These are phyloP conservation scores for Aphanomyces stellatus DNA, from an alignment of 352 stramenopile genomes.

Conservation along the genomic window DNA sequence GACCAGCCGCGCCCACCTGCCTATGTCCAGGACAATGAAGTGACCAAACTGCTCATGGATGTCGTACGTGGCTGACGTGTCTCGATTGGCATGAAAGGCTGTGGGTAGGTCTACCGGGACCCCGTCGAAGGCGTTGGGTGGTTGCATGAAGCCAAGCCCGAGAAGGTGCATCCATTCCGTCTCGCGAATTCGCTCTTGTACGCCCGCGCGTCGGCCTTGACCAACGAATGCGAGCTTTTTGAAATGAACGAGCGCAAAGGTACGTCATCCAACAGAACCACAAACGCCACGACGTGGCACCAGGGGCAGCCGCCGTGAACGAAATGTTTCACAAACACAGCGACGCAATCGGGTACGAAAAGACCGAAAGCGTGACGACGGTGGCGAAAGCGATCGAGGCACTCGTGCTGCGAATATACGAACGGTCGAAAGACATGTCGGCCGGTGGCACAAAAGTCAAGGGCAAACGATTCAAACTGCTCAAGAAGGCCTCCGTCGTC, in stretches of 20 bases:
- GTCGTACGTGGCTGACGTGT: slow-evolving; percentile 5
- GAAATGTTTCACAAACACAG: slow-evolving; percentile 24
- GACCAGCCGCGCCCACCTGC: slow-evolving; percentile 23
- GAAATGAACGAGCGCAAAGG: slow-evolving; percentile 38
- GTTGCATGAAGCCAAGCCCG: slow-evolving; percentile 36
- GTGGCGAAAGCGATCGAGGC: slow-evolving; percentile 52
- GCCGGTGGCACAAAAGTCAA: slow-evolving; percentile 41
- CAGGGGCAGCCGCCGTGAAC: slow-evolving; percentile 5
- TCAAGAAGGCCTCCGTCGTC: neutral
- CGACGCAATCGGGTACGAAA: slow-evolving; percentile 40
- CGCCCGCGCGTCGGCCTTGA: slow-evolving; percentile 45
- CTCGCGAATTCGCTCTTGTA: slow-evolving; percentile 64
- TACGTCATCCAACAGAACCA: neutral
- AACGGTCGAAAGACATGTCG: slow-evolving; percentile 49
- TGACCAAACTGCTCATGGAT: slow-evolving; percentile 37
- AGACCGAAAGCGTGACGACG: slow-evolving; percentile 31
- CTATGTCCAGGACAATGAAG: slow-evolving; percentile 41
- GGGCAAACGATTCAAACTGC: slow-evolving; percentile 34
- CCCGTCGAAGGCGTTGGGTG: slow-evolving; percentile 36
- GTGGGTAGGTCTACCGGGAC: slow-evolving; percentile 37
- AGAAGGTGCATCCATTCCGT: slow-evolving; percentile 40
- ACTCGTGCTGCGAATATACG: slow-evolving; percentile 56
- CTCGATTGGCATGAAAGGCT: neutral
- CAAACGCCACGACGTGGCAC: neutral
- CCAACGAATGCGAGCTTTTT: slow-evolving; percentile 47